Conservation (phyloP, 2,329 filamentous ascomycete species). For the Emmonsiellopsis sp. region DNA sequence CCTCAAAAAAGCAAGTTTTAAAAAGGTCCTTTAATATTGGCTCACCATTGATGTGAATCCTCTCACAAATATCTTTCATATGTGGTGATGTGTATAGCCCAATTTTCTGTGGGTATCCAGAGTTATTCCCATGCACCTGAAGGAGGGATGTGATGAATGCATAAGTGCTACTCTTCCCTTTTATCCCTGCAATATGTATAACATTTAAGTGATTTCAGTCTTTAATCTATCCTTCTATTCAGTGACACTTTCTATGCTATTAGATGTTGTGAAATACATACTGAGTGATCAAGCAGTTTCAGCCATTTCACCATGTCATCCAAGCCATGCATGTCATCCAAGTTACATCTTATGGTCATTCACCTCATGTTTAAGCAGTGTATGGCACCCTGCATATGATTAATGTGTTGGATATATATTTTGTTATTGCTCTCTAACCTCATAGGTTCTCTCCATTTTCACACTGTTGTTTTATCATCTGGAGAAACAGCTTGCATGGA, state of each 20-base stretch:
- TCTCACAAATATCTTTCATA: slow-evolving; percentile 8
- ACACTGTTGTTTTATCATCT: neutral
- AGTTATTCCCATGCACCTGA: neutral
- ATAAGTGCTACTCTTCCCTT: slow-evolving; percentile 11
- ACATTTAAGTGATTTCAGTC: slow-evolving; percentile 2
- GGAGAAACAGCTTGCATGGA: neutral
- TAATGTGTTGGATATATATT: neutral
- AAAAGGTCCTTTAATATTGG: slow-evolving; percentile 10
- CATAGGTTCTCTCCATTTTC: neutral
- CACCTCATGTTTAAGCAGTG: neutral
- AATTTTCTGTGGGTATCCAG: slow-evolving; percentile 29
- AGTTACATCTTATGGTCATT: neutral
- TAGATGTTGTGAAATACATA: neutral
- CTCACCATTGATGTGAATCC: slow-evolving; percentile 12
- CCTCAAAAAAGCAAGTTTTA: slow-evolving; percentile 9
- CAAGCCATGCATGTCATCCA: neutral
- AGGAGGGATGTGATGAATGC: slow-evolving; percentile 8
- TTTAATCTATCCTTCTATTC: neutral
- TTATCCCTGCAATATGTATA: slow-evolving; percentile 10
- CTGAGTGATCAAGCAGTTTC: neutral
- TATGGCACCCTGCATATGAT: neutral
- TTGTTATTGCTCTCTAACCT: neutral
- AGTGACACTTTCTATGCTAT: neutral
- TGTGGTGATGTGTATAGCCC: slow-evolving; percentile 64
- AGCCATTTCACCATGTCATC: neutral